A percentile compares a stretch with the other conserved stretches of the same genome.
phyloP scores from a whole-genome alignment of 805 yeast species.

The Hanseniaspora clermontiae region DNA sequence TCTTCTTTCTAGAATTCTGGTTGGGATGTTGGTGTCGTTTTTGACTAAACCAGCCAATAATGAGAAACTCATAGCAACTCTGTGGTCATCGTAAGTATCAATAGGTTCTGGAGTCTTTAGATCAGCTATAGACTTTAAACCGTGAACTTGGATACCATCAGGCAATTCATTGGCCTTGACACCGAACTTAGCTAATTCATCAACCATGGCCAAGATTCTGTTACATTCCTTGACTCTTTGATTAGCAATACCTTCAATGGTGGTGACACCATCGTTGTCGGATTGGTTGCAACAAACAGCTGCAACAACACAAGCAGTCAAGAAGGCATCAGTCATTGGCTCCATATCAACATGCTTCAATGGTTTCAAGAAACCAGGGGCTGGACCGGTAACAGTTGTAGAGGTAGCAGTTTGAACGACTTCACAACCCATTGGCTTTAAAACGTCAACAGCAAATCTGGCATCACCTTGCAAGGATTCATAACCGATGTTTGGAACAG shows the following conservation, averaged over 20 bases:
- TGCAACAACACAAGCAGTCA: constrained; percentile 93
- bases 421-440: constrained; percentile 86
- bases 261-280: constrained; percentile 39
- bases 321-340: constrained; percentile 98
- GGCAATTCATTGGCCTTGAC: constrained; percentile 72
- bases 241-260: constrained; percentile 90
- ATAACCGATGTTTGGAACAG: constrained; percentile 88
- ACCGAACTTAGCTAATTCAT: constrained; percentile 80
- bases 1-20: constrained; percentile 67
- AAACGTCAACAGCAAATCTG: constrained; percentile 83
- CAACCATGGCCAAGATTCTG: constrained; percentile 88
- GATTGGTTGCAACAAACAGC: constrained; percentile 62
- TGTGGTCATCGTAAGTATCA: constrained; percentile 81
- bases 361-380: constrained; percentile 53
- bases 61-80: constrained; percentile 96
- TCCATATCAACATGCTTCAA: constrained; percentile 84
- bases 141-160: constrained; percentile 84
- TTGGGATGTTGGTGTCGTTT: constrained; percentile 34
- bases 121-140: constrained; percentile 37
- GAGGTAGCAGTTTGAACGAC: constrained; percentile 74
- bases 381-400: constrained; percentile 87
- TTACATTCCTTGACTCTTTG: constrained; percentile 97
- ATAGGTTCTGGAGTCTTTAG: constrained; percentile 50
- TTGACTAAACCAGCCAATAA: constrained; percentile 62
- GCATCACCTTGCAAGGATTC: constrained; percentile 95